Evolutionary conservation across 2,329 filamentous ascomycete genomes (phyloP).

Genomic region (Aspergillus transmontanensis): DNA sequence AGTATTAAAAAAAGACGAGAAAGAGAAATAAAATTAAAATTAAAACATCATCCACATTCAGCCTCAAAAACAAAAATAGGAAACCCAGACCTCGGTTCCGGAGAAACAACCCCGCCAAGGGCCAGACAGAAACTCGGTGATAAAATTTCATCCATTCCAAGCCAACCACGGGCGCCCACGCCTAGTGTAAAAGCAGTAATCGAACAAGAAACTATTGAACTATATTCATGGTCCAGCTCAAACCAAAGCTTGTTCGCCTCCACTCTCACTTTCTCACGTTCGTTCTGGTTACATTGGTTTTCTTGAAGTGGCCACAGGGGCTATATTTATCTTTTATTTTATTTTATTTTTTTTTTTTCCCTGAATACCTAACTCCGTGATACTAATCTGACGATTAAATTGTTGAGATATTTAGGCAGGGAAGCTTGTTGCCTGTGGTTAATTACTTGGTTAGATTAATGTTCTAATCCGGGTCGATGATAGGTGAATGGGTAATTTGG

Average conservation of each 20-base stretch:
- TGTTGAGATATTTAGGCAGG: neutral
- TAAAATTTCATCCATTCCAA: neutral
- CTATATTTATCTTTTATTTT: neutral
- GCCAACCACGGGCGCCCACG: neutral
- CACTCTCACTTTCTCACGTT: neutral
- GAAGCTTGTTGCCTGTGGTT: neutral
- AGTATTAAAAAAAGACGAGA: neutral
- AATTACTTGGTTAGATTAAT: neutral
- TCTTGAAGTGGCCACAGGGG: neutral
- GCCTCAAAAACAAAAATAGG: neutral
- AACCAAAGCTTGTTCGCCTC: neutral
- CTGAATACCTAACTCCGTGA: neutral
- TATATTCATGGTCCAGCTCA: neutral
- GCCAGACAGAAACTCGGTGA: neutral
- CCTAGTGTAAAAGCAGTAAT: slow-evolving; percentile 1
- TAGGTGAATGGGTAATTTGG: neutral
- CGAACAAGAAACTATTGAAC: neutral
- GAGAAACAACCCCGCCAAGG: neutral
- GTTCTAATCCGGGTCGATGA: neutral
- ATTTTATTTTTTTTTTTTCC: neutral
- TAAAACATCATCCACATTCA: neutral
- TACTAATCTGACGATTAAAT: neutral
- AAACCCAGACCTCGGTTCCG: neutral
- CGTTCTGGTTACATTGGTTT: neutral
- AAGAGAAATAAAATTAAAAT: neutral